These are phyloP conservation scores for Fragilariopsis cylindrus DNA, from an alignment of 108 stramenopile genomes.

Conservation along the genomic window DNA sequence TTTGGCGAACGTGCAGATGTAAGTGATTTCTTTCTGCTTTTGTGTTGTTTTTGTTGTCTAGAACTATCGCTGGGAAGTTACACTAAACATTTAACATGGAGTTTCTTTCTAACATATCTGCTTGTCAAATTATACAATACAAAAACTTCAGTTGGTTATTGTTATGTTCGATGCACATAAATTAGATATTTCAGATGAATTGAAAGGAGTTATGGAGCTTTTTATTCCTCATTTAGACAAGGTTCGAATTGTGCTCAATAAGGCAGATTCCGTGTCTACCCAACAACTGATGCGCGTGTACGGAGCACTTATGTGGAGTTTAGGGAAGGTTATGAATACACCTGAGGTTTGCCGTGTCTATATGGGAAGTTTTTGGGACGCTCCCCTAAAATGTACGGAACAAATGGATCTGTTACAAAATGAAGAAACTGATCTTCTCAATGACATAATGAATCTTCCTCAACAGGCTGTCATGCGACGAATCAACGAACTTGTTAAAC, in stretches of 20 bases:
- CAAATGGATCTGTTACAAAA: conserved; percentile 77
- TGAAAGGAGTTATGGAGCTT: conserved; percentile 84
- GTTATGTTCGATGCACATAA: conserved; percentile 98
- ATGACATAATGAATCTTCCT: conserved; percentile 92
- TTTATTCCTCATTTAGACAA: conserved; percentile 92
- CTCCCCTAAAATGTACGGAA: conserved; percentile 77
- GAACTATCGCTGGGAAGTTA: not conserved
- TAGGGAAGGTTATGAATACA: conserved; percentile 95
- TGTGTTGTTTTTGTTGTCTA: not conserved
- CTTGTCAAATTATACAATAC: not conserved
- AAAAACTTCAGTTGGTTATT: conserved; percentile 66
- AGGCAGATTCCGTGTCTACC: conserved; percentile 88
- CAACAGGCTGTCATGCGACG: conserved; percentile 96
- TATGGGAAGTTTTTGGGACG: conserved; percentile 97
- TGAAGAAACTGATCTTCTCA: conserved; percentile 93
- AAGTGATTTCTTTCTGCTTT: conserved; percentile 1
- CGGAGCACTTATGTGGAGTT: conserved; percentile 94
- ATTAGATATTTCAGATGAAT: conserved; percentile 96
- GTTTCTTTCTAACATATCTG: not conserved
- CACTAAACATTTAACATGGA: not conserved
- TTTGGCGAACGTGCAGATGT: conserved; percentile 96
- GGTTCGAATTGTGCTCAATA: conserved; percentile 94
- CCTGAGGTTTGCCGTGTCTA: conserved; percentile 99
- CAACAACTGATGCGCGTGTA: conserved; percentile 95
- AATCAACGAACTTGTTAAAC: conserved; percentile 98